Base-by-base conservation (phyloP, 306 rosid species). In the Quercus alba region DNA sequence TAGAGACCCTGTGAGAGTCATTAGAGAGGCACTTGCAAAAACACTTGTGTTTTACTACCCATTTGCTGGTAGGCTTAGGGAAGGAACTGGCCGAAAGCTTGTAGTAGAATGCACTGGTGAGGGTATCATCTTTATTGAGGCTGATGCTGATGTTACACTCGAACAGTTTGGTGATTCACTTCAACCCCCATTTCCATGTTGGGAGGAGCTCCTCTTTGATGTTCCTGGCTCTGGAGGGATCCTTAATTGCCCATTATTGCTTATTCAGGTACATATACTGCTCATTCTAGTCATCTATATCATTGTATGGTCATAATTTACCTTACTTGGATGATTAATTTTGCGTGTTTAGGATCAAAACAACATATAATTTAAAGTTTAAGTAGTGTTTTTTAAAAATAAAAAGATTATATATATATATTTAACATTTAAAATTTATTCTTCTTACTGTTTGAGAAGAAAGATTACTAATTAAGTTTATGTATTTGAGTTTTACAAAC, bases 1-100 rank as follows among this genome's bases (percentile, higher is more conserved):
- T 19, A 86, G n/a, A 58, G 86, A 83, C 68, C 84, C 83, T 5
- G 84, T 64, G 8, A 44, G 64, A 35, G 84, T 85, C 35, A 82
- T 85, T 18, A 63, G 76, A 10, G 71, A 82, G 30, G 88, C 88
- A 19, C 21, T 85, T 56, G 73, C 80, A 13, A n/a, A 79, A 10
- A 15, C 88, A 7, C 77, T 85, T 0, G 86, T 85, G 57, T 78
- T 71, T 31, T 85, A 85, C 80, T 85, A 85, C 59, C 86, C 88
- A 5, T 82, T 85, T 4, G 88, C 86, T 0, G 88, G 88, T 1
- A 75, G 88, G 77, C 77, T 85, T 2, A 25, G 84, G 33, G 88
- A 82, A 73, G 85, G 77, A 10, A 55, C 80, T n/a, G 52, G 41
- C 14, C 54, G 83, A 17, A 85, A 85, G 63, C 70, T 87, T 23